These are phyloP conservation scores for Quillaja saponaria DNA, from an alignment of 306 rosid genomes.

Conservation along the genomic window DNA sequence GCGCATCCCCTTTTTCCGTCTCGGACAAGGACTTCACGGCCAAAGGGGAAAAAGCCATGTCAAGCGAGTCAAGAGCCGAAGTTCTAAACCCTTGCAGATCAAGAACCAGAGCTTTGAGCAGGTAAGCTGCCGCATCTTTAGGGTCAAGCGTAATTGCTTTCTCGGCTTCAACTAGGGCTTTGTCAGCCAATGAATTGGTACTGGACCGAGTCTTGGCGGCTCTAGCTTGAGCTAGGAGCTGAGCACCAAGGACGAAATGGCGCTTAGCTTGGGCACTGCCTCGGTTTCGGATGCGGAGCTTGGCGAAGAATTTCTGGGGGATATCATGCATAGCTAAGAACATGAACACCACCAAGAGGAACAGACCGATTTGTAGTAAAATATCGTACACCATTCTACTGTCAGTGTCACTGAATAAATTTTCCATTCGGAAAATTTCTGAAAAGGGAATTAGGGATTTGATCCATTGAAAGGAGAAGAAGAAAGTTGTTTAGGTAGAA, in stretches of 20 bases:
- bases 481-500: too few relatives aligned
- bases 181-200: conserved; percentile 38
- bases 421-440: background rate
- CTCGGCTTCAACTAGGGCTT: conserved; percentile 67
- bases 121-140: conserved; percentile 81
- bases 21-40: conserved; percentile 51
- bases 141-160: conserved; percentile 70
- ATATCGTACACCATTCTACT: conserved; percentile 54
- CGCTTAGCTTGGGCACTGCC: conserved; percentile 57
- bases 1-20: conserved; percentile 74
- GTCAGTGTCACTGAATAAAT: conserved; percentile 13
- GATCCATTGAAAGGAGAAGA: background rate
- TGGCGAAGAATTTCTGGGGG: conserved; percentile 52
- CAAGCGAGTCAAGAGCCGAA: conserved; percentile 79
- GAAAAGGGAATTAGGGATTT: conserved; percentile 11
- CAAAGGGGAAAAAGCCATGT: conserved; percentile 75
- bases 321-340: conserved; percentile 65
- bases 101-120: conserved; percentile 69
- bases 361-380: conserved; percentile 49
- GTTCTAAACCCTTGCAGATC: conserved; percentile 70
- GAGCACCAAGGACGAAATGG: conserved; percentile 85
- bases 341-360: conserved; percentile 40
- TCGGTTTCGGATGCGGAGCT: conserved; percentile 52
- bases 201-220: conserved; percentile 41
- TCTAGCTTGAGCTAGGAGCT: conserved; percentile 65